phyloP scores from a whole-genome alignment of 1,139 yeast genomes.

The Pichia sp. region DNA sequence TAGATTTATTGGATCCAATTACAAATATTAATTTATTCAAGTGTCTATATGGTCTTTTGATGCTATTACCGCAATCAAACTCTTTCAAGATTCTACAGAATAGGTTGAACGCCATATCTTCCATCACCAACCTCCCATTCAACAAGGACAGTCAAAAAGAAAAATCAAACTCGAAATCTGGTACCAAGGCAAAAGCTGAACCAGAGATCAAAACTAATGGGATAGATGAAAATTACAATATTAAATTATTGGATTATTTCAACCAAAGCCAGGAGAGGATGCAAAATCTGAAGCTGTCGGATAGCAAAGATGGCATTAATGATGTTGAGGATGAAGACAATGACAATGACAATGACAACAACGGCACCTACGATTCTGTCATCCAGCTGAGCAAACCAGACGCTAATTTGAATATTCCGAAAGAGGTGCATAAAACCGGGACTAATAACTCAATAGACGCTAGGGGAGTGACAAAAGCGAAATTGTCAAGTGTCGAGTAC shows the following conservation, averaged over 20 bases:
- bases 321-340: not conserved
- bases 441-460: not conserved
- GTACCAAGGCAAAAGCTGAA: constrained; percentile 16
- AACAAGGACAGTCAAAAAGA: constrained; percentile 12
- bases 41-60: constrained; percentile 84
- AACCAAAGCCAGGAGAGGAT: constrained; percentile 56
- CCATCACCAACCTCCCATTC: constrained; percentile 27
- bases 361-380: not conserved
- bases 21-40: constrained; percentile 78
- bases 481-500: not conserved
- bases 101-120: constrained; percentile 58
- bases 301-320: not conserved
- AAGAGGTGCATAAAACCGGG: not conserved
- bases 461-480: not conserved
- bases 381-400: not conserved
- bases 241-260: constrained; percentile 61
- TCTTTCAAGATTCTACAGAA: constrained; percentile 80
- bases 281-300: constrained; percentile 32
- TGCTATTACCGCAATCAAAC: constrained; percentile 94
- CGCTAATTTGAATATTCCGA: not conserved
- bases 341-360: constrained; percentile 3
- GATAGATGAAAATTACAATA: constrained; percentile 7
- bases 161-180: not conserved
- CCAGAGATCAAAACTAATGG: not conserved
- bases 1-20: constrained; percentile 85